Conservation (phyloP, 768 basidiomycete genomes). For the Boletus reticulatus region DNA sequence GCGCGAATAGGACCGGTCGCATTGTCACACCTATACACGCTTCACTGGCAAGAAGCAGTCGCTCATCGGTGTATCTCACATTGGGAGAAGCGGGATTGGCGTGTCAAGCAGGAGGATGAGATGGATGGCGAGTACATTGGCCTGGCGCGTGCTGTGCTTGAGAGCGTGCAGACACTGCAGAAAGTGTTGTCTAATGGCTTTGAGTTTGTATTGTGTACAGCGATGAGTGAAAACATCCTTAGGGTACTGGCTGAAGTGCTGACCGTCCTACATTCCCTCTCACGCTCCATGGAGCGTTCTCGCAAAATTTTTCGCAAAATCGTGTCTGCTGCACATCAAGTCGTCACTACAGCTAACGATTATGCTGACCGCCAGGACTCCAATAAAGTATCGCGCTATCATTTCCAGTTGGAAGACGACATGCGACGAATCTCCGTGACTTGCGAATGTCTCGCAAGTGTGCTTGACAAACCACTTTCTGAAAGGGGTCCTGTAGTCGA, state of each 20-base stretch:
- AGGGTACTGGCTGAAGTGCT: no score
- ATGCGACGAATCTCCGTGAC: conserved; percentile 5
- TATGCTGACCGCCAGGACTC: background rate
- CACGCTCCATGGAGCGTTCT: conserved; percentile 3
- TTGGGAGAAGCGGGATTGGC: conserved; percentile 73
- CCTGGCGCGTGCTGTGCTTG: conserved; percentile 61
- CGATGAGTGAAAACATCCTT: no score
- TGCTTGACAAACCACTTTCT: no score
- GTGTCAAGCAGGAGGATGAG: conserved; percentile 43
- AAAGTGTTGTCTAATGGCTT: background rate
- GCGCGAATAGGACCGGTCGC: conserved; percentile 51
- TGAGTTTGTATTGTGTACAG: no score
- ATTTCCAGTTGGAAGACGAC: conserved; percentile 5
- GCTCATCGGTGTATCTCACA: conserved; percentile 75
- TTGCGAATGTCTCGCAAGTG: conserved; percentile 1
- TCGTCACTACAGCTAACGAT: background rate
- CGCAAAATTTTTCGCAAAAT: conserved; percentile 1
- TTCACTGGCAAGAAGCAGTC: conserved; percentile 94
- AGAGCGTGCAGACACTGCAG: conserved; percentile 32
- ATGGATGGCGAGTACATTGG: conserved; percentile 59
- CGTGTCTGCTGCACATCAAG: background rate
- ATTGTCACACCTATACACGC: conserved; percentile 78
- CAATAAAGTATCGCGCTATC: background rate
- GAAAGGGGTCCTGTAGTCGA: background rate
- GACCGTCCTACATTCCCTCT: no score